A percentile compares a stretch with the other conserved stretches of the same genome.
Conservation (phyloP, 2,329 filamentous ascomycete genomes). For the Cucurbitaria berberidis region DNA sequence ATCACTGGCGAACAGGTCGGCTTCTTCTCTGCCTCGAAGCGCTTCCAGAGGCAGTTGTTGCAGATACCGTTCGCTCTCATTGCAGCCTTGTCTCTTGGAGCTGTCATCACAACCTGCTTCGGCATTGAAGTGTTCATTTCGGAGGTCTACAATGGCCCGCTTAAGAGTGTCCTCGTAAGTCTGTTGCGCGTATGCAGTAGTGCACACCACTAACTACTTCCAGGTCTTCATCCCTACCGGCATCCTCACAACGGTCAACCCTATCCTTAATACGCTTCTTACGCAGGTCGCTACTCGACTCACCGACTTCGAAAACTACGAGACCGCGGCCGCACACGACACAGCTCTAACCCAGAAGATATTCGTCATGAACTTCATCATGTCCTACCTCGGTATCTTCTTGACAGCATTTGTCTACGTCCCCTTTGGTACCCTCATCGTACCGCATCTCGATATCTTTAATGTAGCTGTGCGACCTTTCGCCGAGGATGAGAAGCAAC, state of each 20-base stretch:
- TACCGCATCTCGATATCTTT: conserved; percentile 87
- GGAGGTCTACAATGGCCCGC: conserved; percentile 87
- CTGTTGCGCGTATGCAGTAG: background rate
- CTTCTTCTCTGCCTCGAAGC: conserved; percentile 76
- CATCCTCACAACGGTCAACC: conserved; percentile 81
- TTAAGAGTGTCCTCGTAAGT: conserved; percentile 81
- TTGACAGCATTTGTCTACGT: conserved; percentile 94
- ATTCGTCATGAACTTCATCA: conserved; percentile 96
- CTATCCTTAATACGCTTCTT: conserved; percentile 76
- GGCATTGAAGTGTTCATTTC: conserved; percentile 95
- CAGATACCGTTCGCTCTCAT: conserved; percentile 84
- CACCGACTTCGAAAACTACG: conserved; percentile 89
- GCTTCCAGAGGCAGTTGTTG: conserved; percentile 76
- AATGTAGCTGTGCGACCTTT: conserved; percentile 75
- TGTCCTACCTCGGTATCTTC: conserved; percentile 84
- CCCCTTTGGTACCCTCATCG: conserved; percentile 82
- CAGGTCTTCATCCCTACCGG: conserved; percentile 88
- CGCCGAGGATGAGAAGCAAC: conserved; percentile 74
- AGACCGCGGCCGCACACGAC: conserved; percentile 82
- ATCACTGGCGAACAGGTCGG: conserved; percentile 80
- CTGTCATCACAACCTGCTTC: conserved; percentile 84
- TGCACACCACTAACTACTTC: background rate
- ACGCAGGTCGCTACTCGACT: conserved; percentile 77
- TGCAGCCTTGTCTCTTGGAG: conserved; percentile 74
- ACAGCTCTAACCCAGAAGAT: conserved; percentile 88